These are phyloP conservation scores for Aurinia saxatilis DNA, from an alignment of 345 rosid genomes.

Conservation along the genomic window DNA sequence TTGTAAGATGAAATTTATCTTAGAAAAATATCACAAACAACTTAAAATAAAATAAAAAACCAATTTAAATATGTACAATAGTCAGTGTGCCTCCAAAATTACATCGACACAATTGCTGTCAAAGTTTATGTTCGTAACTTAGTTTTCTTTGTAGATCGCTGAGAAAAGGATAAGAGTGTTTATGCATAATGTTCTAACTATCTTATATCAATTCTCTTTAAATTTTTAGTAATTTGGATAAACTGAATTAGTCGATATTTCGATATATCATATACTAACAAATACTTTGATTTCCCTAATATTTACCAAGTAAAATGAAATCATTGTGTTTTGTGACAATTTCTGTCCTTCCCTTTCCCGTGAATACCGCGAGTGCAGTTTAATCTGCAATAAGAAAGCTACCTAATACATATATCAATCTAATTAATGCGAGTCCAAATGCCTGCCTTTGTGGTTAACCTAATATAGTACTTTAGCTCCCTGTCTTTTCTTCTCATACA, in stretches of 20 bases:
- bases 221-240: too few species aligned
- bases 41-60: not conserved
- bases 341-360: not conserved
- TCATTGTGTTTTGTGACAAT: not conserved
- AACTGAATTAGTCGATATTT: too few species aligned
- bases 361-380: not conserved
- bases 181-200: too few species aligned
- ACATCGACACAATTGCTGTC: not conserved
- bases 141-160: too few species aligned
- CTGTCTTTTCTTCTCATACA: conserved; percentile 12
- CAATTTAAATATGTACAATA: not conserved
- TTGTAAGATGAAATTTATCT: not conserved
- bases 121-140: not conserved
- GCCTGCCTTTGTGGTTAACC: conserved; percentile 3
- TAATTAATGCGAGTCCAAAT: not conserved
- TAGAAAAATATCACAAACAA: not conserved
- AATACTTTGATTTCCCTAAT: not conserved
- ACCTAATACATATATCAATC: conserved; percentile 14
- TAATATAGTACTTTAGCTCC: conserved; percentile 21
- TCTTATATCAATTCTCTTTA: too few species aligned
- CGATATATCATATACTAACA: too few species aligned
- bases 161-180: too few species aligned
- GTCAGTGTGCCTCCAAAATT: not conserved
- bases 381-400: conserved; percentile 5
- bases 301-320: not conserved